A percentile compares a stretch with the other conserved stretches of the same genome.
These are phyloP conservation scores for Coemansia sp. DNA, from an alignment of 192 early-diverging fungal genomes.

Conservation along the genomic window DNA sequence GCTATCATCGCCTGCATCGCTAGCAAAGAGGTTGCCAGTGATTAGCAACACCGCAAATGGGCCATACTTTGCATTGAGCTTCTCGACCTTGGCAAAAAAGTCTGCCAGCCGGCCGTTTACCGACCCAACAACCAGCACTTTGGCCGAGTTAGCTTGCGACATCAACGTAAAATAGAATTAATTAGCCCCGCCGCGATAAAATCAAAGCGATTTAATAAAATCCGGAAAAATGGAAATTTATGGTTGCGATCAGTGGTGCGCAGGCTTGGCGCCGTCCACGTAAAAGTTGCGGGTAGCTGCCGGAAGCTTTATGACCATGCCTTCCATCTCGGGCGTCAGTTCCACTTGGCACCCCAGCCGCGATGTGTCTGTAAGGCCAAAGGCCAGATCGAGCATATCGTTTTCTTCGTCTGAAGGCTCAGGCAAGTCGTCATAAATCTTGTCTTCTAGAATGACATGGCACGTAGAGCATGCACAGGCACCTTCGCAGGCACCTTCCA, in stretches of 20 bases:
- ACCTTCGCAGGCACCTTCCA: constrained; percentile 96
- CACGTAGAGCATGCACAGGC: constrained; percentile 94
- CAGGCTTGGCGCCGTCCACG: constrained; percentile 64
- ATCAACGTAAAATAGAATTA: too few relatives aligned
- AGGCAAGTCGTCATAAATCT: constrained; percentile 78
- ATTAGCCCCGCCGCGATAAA: too few relatives aligned
- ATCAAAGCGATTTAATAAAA: too few relatives aligned
- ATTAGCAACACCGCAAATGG: constrained; percentile 84
- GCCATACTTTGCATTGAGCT: constrained; percentile 76
- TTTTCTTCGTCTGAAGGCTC: constrained; percentile 97
- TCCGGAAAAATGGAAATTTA: too few relatives aligned
- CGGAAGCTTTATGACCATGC: constrained; percentile 82
- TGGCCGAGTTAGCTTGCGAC: constrained; percentile 8
- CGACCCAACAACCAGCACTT: constrained; percentile 67
- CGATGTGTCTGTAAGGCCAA: constrained; percentile 94
- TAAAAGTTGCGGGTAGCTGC: constrained; percentile 89
- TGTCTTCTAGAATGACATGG: constrained; percentile 83
- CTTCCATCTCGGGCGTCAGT: constrained; percentile 83
- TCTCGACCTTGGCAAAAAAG: constrained; percentile 70
- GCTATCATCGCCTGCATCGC: constrained; percentile 32
- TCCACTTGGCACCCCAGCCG: constrained; percentile 90
- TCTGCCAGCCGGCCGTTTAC: constrained; percentile 67
- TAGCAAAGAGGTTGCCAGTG: constrained; percentile 77
- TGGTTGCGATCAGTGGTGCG: constrained; percentile 37
- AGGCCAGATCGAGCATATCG: constrained; percentile 97